Evolutionary conservation across 1,284 basidiomycete species (phyloP).

Genomic region (Tilletia setariae): DNA sequence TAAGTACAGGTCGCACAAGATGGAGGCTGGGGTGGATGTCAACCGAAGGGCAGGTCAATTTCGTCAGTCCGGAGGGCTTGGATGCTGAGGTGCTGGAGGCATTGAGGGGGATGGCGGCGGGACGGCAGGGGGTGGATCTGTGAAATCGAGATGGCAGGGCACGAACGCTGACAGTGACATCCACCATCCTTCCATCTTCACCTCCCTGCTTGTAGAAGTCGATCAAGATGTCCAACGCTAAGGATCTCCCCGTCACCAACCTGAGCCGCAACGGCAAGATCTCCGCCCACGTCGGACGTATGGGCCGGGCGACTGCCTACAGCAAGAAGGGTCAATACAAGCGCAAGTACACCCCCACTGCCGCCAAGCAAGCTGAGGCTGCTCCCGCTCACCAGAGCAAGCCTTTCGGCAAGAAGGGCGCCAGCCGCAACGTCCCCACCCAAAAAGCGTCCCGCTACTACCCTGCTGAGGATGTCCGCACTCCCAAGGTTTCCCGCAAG

Average conservation of each 20-base stretch:
- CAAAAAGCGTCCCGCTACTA: slow-evolving; percentile 89
- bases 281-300: slow-evolving; percentile 16
- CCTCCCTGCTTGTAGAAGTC: background rate
- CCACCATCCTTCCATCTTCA: background rate
- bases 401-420: slow-evolving; percentile 77
- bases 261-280: slow-evolving; percentile 15
- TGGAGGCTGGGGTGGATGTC: background rate
- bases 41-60: background rate
- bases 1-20: background rate
- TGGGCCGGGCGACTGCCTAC: slow-evolving; percentile 68
- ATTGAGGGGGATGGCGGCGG: background rate
- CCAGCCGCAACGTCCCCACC: slow-evolving; percentile 78
- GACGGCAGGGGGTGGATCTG: background rate
- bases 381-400: slow-evolving; percentile 68
- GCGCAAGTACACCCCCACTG: slow-evolving; percentile 70
- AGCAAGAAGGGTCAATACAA: slow-evolving; percentile 71
- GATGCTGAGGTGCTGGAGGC: background rate
- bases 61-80: background rate
- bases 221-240: slow-evolving; percentile 10
- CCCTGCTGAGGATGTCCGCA: slow-evolving; percentile 87
- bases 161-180: background rate
- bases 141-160: background rate
- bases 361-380: slow-evolving; percentile 62
- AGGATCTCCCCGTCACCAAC: background rate
- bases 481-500: slow-evolving; percentile 90